These are phyloP conservation scores for Cytospora piceae DNA, from an alignment of 2,329 filamentous ascomycete genomes.

Conservation along the genomic window DNA sequence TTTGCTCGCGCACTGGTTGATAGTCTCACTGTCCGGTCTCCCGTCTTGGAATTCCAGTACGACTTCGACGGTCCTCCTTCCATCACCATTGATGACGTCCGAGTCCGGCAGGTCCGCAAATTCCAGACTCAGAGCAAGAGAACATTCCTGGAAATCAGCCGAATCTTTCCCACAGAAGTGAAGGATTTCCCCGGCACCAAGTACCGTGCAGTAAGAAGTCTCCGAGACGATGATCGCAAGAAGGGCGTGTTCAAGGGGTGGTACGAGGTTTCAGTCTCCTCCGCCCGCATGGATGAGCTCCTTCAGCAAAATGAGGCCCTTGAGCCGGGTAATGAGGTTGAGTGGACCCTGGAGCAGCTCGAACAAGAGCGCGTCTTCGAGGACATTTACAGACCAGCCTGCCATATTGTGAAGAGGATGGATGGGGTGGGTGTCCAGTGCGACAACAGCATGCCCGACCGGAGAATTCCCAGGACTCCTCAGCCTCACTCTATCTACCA, in stretches of 20 bases:
- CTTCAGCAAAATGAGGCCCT: conserved; percentile 36
- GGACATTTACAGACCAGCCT: conserved; percentile 35
- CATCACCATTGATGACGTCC: conserved; percentile 15
- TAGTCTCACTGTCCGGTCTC: conserved; percentile 32
- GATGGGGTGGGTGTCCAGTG: conserved; percentile 36
- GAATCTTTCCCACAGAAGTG: conserved; percentile 22
- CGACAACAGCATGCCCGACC: conserved; percentile 17
- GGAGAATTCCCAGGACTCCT: not conserved
- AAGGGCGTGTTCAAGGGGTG: conserved; percentile 35
- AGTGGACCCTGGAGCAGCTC: conserved; percentile 34
- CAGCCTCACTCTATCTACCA: not conserved
- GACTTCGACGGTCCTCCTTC: not conserved
- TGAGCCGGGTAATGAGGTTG: conserved; percentile 33
- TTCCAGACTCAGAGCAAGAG: conserved; percentile 21
- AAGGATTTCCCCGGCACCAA: not conserved
- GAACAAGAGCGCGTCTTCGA: conserved; percentile 31
- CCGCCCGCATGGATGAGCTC: conserved; percentile 33
- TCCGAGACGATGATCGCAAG: conserved; percentile 20
- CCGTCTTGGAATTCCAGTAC: conserved; percentile 17
- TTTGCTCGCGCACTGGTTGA: conserved; percentile 36
- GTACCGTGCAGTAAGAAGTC: conserved; percentile 2
- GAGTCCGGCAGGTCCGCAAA: conserved; percentile 23
- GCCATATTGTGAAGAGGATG: conserved; percentile 38
- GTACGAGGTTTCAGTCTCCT: conserved; percentile 39
- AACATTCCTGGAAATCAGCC: conserved; percentile 34